Percentiles rank a stretch among this genome's conserved stretches.
Conservation (phyloP, 345 rosid species). For the thale cress (Arabidopsis thaliana) region DNA sequence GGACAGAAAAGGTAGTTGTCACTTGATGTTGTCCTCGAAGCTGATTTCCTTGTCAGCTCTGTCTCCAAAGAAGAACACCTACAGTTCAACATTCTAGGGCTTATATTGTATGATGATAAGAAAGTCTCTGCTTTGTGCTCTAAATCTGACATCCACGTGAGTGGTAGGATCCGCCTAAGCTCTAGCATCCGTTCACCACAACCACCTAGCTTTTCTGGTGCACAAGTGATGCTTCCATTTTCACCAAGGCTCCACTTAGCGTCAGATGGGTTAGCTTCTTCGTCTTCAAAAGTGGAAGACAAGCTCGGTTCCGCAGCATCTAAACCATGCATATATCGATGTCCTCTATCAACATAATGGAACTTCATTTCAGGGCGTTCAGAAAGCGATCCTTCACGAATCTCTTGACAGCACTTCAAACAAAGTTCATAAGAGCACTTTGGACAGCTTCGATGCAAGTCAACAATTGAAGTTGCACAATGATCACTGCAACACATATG, state of each 20-base stretch:
- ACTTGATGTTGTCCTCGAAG: constrained; percentile 59
- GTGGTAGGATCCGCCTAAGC: constrained; percentile 67
- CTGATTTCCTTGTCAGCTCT: constrained; percentile 49
- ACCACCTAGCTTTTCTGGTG: constrained; percentile 74
- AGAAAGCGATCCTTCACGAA: constrained; percentile 56
- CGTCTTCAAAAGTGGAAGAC: constrained; percentile 31
- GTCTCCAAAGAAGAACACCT: constrained; percentile 36
- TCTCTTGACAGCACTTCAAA: constrained; percentile 79
- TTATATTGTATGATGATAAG: constrained; percentile 38
- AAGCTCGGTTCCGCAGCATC: constrained; percentile 48
- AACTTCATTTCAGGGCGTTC: constrained; percentile 53
- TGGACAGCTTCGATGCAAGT: constrained; percentile 82
- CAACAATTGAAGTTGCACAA: constrained; percentile 87
- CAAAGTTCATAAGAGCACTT: constrained; percentile 80
- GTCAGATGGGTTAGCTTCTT: constrained; percentile 33
- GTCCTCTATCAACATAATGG: constrained; percentile 58
- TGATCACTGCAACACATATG: constrained; percentile 59
- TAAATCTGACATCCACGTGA: constrained; percentile 58
- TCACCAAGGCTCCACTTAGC: constrained; percentile 51
- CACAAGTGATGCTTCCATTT: constrained; percentile 71
- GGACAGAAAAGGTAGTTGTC: constrained; percentile 78
- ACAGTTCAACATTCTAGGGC: constrained; percentile 30
- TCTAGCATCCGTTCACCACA: constrained; percentile 68
- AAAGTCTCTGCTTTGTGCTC: constrained; percentile 49
- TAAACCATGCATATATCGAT: constrained; percentile 73